Evolutionary conservation across 164 flowering plant species (phyloP).

Genomic region (Chloranthus sessilifolius): DNA sequence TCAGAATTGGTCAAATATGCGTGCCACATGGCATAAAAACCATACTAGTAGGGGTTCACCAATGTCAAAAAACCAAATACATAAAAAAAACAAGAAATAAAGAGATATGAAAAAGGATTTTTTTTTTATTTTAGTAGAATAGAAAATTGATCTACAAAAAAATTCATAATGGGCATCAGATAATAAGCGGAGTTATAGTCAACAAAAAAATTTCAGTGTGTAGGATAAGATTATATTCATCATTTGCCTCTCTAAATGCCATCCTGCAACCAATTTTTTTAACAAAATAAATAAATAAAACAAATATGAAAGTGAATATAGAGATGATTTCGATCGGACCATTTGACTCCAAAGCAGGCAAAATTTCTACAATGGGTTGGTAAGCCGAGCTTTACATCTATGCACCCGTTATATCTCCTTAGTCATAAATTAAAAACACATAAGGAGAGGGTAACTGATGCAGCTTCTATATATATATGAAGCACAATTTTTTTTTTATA

Average conservation of each 20-base stretch:
- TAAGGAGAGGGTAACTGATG: conserved; percentile 56
- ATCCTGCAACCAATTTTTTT: conserved; percentile 1
- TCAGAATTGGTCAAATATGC: background rate
- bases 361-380: conserved; percentile 54
- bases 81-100: background rate
- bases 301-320: too few species aligned
- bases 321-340: conserved; percentile 34
- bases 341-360: conserved; percentile 60
- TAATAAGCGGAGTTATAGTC: conserved; percentile 47
- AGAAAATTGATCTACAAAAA: too few species aligned
- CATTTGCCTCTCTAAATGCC: conserved; percentile 26
- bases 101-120: background rate
- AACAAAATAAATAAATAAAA: background rate
- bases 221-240: conserved; percentile 51
- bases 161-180: conserved; percentile 40
- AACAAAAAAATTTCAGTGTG: conserved; percentile 46
- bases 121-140: too few species aligned
- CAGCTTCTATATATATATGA: too few species aligned
- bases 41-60: too few species aligned
- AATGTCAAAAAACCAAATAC: too few species aligned
- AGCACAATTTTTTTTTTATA: too few species aligned
- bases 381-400: conserved; percentile 51
- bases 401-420: conserved; percentile 54
- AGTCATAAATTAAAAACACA: background rate
- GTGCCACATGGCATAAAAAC: too few species aligned